Evolutionary conservation across 495 filamentous ascomycete species (phyloP).

Genomic region (Thozetella sp.): DNA sequence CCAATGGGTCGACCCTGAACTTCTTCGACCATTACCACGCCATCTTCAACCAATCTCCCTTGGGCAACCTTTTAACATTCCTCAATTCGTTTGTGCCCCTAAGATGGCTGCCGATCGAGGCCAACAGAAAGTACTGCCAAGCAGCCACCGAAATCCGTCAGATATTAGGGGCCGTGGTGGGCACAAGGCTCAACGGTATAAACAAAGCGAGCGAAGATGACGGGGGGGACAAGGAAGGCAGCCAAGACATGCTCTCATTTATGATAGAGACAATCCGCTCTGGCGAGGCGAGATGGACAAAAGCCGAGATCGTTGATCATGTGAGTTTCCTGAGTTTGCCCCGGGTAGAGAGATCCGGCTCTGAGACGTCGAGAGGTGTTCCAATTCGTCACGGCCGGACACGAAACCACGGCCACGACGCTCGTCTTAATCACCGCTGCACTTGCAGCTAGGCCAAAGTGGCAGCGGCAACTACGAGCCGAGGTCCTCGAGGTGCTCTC

Average conservation of each 20-base stretch:
- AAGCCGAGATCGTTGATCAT: conserved; percentile 23
- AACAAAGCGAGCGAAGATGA: conserved; percentile 6
- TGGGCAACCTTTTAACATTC: conserved; percentile 27
- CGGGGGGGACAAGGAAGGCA: conserved; percentile 2
- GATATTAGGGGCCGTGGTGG: conserved; percentile 24
- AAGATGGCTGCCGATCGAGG: conserved; percentile 21
- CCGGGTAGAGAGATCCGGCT: too few relatives aligned
- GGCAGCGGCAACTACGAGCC: conserved; percentile 16
- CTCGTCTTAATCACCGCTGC: conserved; percentile 20
- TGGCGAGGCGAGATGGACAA: conserved; percentile 18
- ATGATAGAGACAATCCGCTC: conserved; percentile 24
- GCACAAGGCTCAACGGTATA: conserved; percentile 16
- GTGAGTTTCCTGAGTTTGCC: conserved; percentile 4
- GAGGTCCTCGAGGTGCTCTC: conserved; percentile 16
- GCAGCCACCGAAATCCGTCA: conserved; percentile 17
- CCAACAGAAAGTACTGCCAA: conserved; percentile 19
- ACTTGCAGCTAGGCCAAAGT: conserved; percentile 15
- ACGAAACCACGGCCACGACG: conserved; percentile 22
- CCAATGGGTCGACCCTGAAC: conserved; percentile 17
- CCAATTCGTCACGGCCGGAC: conserved; percentile 11
- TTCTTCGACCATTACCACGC: conserved; percentile 23
- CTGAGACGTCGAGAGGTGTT: not conserved
- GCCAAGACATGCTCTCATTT: conserved; percentile 14
- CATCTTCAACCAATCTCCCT: conserved; percentile 26
- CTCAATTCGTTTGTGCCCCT: conserved; percentile 28